phyloP scores from a whole-genome alignment of 2,329 filamentous ascomycete species.

The Aureobasidium pullulans region DNA sequence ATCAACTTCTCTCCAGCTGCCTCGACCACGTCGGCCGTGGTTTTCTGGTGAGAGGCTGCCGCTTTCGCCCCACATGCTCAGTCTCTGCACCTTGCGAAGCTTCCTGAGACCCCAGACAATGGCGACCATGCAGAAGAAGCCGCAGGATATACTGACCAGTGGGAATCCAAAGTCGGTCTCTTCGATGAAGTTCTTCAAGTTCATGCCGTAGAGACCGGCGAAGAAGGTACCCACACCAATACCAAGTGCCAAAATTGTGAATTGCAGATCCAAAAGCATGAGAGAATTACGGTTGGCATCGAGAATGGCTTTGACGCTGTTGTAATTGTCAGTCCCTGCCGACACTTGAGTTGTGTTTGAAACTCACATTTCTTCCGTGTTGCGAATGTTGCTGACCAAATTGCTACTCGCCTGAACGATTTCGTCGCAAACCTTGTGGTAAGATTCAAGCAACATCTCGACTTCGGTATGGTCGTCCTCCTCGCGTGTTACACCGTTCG shows the following conservation, averaged over 20 bases:
- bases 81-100: constrained; percentile 75
- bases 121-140: constrained; percentile 66
- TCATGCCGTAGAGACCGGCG: constrained; percentile 99
- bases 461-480: constrained; percentile 92
- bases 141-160: constrained; percentile 63
- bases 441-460: constrained; percentile 93
- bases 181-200: constrained; percentile 97
- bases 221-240: constrained; percentile 90
- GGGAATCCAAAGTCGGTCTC: constrained; percentile 83
- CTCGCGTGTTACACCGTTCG: constrained; percentile 61
- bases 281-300: constrained; percentile 97
- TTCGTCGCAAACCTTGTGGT: constrained; percentile 96
- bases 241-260: constrained; percentile 91
- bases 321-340: background rate
- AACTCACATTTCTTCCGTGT: constrained; percentile 93
- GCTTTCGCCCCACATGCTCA: constrained; percentile 72
- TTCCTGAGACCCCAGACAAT: constrained; percentile 78
- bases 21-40: constrained; percentile 19
- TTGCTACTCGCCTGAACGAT: constrained; percentile 94
- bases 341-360: background rate
- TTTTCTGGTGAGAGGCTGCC: constrained; percentile 27
- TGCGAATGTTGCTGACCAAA: constrained; percentile 86
- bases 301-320: constrained; percentile 85
- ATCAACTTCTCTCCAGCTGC: constrained; percentile 25
- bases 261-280: constrained; percentile 94